phyloP scores from a whole-genome alignment of 768 basidiomycete genomes.

The Suillus lakei region DNA sequence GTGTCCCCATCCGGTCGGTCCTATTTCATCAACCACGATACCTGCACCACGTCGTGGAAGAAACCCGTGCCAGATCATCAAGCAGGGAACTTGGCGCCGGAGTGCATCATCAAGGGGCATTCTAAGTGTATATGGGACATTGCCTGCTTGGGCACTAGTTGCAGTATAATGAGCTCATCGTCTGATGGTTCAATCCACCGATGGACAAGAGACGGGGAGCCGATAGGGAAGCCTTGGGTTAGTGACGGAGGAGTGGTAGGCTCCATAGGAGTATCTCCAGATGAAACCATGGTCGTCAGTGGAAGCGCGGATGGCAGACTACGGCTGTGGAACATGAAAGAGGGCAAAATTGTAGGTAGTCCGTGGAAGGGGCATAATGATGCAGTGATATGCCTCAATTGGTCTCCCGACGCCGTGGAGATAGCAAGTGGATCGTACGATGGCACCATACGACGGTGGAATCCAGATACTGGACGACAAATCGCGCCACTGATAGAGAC shows the following conservation, averaged over 20 bases:
- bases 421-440: slow-evolving; percentile 3
- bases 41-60: background rate
- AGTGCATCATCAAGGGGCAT: background rate
- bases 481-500: background rate
- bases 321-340: slow-evolving; percentile 12
- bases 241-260: background rate
- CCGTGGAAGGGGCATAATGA: slow-evolving; percentile 20
- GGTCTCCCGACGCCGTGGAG: slow-evolving; percentile 20
- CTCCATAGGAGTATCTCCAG: slow-evolving; percentile 13
- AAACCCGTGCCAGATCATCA: background rate
- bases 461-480: slow-evolving; percentile 1
- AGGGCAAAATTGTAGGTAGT: background rate
- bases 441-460: slow-evolving; percentile 1
- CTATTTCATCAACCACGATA: background rate
- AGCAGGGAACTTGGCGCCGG: background rate
- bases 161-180: background rate
- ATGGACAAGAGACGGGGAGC: background rate
- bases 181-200: background rate
- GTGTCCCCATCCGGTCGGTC: background rate
- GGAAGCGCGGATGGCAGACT: slow-evolving; percentile 12
- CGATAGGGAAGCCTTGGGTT: background rate
- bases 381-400: slow-evolving; percentile 18
- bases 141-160: background rate
- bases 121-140: slow-evolving; percentile 1
- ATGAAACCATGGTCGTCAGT: slow-evolving; percentile 18